These are phyloP conservation scores for Heterobasidion annosum DNA, from an alignment of 1,284 basidiomycete genomes.

Conservation along the genomic window DNA sequence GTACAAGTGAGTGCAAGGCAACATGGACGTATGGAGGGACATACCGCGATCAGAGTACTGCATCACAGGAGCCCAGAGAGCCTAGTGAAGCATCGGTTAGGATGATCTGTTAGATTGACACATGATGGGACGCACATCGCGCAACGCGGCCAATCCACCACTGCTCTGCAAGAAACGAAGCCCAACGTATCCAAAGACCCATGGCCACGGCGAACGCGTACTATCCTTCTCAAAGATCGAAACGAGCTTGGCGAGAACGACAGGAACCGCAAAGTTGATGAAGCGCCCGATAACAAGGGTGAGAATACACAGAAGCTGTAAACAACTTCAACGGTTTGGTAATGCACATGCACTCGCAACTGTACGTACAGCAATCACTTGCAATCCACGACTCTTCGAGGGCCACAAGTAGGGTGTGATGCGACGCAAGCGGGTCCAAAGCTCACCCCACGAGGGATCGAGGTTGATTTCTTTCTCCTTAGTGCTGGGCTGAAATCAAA, in stretches of 20 bases:
- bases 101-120: neutral
- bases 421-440: slow-evolving; percentile 47
- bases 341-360: slow-evolving; percentile 1
- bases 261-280: slow-evolving; percentile 68
- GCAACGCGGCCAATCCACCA: slow-evolving; percentile 63
- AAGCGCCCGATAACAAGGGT: slow-evolving; percentile 68
- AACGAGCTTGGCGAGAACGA: slow-evolving; percentile 65
- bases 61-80: slow-evolving; percentile 78
- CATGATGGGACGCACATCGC: slow-evolving; percentile 38
- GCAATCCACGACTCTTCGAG: slow-evolving; percentile 51
- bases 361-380: slow-evolving; percentile 56
- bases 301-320: slow-evolving; percentile 52
- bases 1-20: neutral
- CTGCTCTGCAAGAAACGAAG: slow-evolving; percentile 61
- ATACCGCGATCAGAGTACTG: slow-evolving; percentile 71
- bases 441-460: slow-evolving; percentile 61
- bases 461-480: slow-evolving; percentile 50
- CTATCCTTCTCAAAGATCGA: slow-evolving; percentile 42
- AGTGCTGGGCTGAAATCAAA: slow-evolving; percentile 21
- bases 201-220: slow-evolving; percentile 46
- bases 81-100: slow-evolving; percentile 23
- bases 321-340: slow-evolving; percentile 7
- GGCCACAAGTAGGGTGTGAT: slow-evolving; percentile 83
- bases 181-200: slow-evolving; percentile 52
- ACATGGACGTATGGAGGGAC: slow-evolving; percentile 6